phyloP scores from a whole-genome alignment of 2,329 filamentous ascomycete species.

The Microdochium nivale region DNA sequence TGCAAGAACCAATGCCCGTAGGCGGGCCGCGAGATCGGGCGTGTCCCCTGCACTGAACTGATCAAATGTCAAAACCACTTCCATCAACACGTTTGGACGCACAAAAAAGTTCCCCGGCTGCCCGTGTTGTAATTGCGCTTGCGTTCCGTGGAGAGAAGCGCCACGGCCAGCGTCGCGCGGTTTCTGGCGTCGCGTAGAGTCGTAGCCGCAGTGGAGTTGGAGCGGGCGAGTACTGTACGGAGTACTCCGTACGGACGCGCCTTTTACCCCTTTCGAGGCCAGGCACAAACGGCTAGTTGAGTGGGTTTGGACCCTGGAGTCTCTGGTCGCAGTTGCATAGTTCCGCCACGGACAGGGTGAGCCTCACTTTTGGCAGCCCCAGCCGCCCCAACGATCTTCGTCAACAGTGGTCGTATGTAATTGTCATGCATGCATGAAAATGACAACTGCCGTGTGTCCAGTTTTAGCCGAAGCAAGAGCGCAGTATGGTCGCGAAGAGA shows the following conservation, averaged over 20 bases:
- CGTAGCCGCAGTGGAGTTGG: background rate
- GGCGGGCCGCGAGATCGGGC: background rate
- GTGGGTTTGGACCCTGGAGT: background rate
- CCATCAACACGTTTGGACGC: background rate
- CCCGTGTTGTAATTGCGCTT: background rate
- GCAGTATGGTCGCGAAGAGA: no score
- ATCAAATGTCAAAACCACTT: no score
- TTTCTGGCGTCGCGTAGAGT: background rate
- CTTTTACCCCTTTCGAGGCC: background rate
- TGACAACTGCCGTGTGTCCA: no score
- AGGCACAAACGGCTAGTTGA: background rate
- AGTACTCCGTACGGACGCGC: no score
- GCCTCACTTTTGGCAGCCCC: background rate
- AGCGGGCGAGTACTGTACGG: no score
- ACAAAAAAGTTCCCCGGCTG: background rate
- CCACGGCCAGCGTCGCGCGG: background rate
- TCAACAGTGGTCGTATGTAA: background rate
- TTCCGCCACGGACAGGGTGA: background rate
- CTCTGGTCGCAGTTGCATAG: background rate
- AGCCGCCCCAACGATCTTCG: background rate
- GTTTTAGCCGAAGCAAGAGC: no score
- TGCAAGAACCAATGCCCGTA: background rate
- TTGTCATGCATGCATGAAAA: no score
- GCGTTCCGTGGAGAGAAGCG: background rate
- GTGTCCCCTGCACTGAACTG: background rate